Base-by-base conservation (phyloP, 331 rosid species). In the Stylosanthes scabra region DNA sequence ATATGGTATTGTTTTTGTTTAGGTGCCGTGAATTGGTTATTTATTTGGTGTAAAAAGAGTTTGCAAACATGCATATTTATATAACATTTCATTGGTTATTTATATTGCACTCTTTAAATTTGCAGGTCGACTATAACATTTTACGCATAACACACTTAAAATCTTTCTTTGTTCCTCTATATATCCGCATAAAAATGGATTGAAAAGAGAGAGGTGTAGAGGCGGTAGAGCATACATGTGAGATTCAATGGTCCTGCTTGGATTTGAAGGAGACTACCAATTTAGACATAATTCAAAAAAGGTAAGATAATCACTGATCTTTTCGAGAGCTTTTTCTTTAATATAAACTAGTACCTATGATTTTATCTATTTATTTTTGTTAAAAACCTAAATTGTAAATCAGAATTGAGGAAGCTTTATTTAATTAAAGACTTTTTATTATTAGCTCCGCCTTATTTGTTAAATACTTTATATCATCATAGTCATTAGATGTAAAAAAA, bases 181-280 rank as follows among this genome's bases (percentile, higher is more conserved):
- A n/a, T 65, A 59, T 66, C 81, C 90, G 74, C 79, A 72, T 68
- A 79, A 79, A 68, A 59, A 63, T 65, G 78, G 71, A 80, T 73
- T 74, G 78, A 44, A 39, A 68, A 77, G 70, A 54, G 55, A 52
- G 50, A 39, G 68, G 25, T 37, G n/a, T n/a, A n/a, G n/a, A n/a
- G n/a, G n/a, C n/a, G n/a, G 25, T 37, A 40, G 45, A 54, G 60
- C 70, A 50, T 54, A 55, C 68, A 1, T 70, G 58, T 47, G 80
- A 68, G 73, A 68, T 78, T 74, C 68, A 74, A 49, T 54, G 5
- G 66, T 66, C 83, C 62, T 47, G 63, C 70, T 85, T 68, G 37
- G 59, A 11, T 54, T 74, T 69, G 68, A 45, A 74, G 85, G 59
- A 68, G 82, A 78, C 77, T 69, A 61, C 75, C 25, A 66, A 34